Evolutionary conservation across 768 basidiomycete species (phyloP).

Genomic region (Auricularia sp.): DNA sequence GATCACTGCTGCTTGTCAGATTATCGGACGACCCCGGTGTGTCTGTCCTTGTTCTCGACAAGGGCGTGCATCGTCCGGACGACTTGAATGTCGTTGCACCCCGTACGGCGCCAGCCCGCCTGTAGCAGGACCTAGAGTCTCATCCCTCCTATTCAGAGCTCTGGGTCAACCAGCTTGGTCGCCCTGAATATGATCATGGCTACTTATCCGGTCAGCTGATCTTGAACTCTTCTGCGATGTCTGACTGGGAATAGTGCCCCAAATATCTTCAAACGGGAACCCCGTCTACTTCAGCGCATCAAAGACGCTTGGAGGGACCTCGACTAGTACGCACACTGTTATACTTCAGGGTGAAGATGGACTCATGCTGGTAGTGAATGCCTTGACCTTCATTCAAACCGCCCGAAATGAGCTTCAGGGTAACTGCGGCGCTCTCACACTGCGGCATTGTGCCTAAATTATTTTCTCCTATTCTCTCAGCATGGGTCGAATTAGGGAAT

Average conservation of each 20-base stretch:
- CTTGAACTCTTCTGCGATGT: not conserved
- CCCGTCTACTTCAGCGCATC: not conserved
- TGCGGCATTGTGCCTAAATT: not conserved
- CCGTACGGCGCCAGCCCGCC: not conserved
- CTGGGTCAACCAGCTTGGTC: not conserved
- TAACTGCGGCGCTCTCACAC: not conserved
- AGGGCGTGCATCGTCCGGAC: conserved; percentile 1
- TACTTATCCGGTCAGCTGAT: not conserved
- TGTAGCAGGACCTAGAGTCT: not conserved
- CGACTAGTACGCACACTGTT: not conserved
- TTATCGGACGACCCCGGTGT: not conserved
- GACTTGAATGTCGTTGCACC: not conserved
- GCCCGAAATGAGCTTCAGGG: not conserved
- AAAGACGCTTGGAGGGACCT: not conserved
- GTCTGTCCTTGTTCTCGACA: not conserved
- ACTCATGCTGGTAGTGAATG: not conserved
- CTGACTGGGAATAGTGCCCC: not conserved
- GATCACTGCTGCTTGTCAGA: not conserved
- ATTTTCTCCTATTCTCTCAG: not conserved
- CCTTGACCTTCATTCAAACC: not conserved
- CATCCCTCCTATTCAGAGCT: not conserved
- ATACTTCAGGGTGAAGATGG: not conserved
- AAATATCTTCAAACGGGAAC: not conserved
- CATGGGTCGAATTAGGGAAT: not conserved
- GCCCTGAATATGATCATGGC: not conserved